Base-by-base conservation (phyloP, 208 protist species). In the Trichomonas tenax region DNA sequence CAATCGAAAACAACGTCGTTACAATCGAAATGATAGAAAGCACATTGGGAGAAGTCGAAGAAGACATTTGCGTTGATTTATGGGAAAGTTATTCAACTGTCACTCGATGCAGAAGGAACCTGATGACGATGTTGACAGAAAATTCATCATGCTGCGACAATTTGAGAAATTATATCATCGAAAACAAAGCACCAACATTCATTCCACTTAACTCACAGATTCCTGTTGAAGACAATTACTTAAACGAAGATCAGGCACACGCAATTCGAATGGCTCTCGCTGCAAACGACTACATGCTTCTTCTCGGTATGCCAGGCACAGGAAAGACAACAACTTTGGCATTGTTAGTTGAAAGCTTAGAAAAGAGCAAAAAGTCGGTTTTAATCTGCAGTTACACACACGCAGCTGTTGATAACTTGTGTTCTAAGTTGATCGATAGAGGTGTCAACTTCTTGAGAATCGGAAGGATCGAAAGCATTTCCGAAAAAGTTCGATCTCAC, bases 301-400 rank as follows among this genome's bases (percentile, higher is more conserved):
- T 96, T 14, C 82, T 96, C 8, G 98, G 98, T 21, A 98, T 98
- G 97, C 98, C 98, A 9, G 98, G 97, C 4, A 98, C 98, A 9
- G 98, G 98, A 17, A 98, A 98, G 96, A 97, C 96, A 34, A 97
- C 96, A 40, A 63, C 97, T 14, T 96, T 98, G 21, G 97, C 97
- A 72, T 40, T 48, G 9, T 49, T 97, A 44, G 95, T 98, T 36
- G 21, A 81, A 40, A 21, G 11, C 95, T 41, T 98, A 1, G 89
- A 96, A 11, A 26, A 40, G 14, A n/a, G 23, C 21, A 95, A 96
- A 0, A 49, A 96, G 58, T 1, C n/a, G 14, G 97, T 98, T 34
- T 96, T 98, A 34, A 31, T 98, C 26, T 45, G 89, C 14, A 41
- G 97, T 15, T 96, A 96, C 82, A 98, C 97, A 31, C 96, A 98